These are phyloP conservation scores for Suillus subalutaceus DNA, from an alignment of 768 basidiomycete species.

Conservation along the genomic window DNA sequence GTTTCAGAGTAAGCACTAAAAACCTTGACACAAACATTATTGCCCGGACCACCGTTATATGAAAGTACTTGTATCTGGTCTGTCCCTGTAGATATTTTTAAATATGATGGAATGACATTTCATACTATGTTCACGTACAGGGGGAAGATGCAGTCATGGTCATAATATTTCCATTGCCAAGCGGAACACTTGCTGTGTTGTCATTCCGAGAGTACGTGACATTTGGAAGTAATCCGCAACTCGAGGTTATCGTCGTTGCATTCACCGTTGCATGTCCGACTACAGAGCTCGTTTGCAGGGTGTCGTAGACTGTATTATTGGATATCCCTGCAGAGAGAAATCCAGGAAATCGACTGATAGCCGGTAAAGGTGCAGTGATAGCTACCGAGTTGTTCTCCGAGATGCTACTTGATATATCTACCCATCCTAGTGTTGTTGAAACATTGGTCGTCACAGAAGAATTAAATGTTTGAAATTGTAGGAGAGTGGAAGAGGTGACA, in stretches of 20 bases:
- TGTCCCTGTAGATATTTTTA: background rate
- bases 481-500: background rate
- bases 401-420: background rate
- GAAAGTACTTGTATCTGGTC: background rate
- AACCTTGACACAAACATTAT: too few species aligned
- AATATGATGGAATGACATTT: background rate
- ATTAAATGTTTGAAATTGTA: background rate
- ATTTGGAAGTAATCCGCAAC: background rate
- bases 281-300: background rate
- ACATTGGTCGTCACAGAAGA: background rate
- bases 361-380: background rate
- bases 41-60: too few species aligned
- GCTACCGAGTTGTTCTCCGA: too few species aligned
- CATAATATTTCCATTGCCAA: too few species aligned
- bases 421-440: background rate
- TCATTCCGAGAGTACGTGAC: background rate
- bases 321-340: background rate
- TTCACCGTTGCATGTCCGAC: conserved; percentile 11
- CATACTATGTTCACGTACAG: background rate
- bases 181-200: background rate
- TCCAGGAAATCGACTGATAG: conserved; percentile 3
- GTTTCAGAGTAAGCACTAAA: too few species aligned
- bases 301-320: background rate
- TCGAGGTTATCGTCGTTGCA: conserved; percentile 2
- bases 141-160: too few species aligned